A percentile compares a stretch with the other conserved stretches of the same genome.
Conservation (phyloP, 2,329 filamentous ascomycete genomes). For the Aureobasidium melanogenum region DNA sequence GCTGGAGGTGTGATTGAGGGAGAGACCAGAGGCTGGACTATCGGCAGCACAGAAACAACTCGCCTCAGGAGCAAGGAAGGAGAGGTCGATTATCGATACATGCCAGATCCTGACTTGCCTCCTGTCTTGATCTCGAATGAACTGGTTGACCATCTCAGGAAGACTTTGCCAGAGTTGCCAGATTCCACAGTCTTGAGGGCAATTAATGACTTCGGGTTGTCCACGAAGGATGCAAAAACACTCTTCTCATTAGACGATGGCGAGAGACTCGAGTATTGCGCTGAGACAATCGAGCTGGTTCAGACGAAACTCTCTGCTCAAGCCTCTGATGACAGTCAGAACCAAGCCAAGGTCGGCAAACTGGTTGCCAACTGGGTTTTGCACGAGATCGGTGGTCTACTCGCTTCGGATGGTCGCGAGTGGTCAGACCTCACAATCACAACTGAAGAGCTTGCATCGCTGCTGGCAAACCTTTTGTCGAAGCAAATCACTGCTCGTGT, state of each 20-base stretch:
- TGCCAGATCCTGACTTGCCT: conserved; percentile 88
- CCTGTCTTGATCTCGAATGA: conserved; percentile 67
- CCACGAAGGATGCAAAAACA: conserved; percentile 72
- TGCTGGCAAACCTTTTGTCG: conserved; percentile 32
- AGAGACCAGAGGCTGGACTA: conserved; percentile 88
- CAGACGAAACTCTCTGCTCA: conserved; percentile 11
- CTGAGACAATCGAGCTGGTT: conserved; percentile 51
- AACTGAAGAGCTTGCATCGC: conserved; percentile 32
- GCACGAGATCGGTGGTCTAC: conserved; percentile 43
- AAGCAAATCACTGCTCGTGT: conserved; percentile 44
- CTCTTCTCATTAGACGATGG: conserved; percentile 71
- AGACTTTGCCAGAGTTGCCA: conserved; percentile 60
- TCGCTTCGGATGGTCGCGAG: conserved; percentile 28
- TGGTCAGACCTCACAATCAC: conserved; percentile 36
- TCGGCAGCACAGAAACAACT: conserved; percentile 73
- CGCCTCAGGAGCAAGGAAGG: conserved; percentile 86
- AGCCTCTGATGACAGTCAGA: not conserved
- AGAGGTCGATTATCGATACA: conserved; percentile 95
- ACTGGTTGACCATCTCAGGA: conserved; percentile 55
- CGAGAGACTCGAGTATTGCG: conserved; percentile 72
- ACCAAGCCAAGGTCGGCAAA: conserved; percentile 33
- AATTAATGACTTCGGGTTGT: conserved; percentile 59
- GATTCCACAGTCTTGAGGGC: conserved; percentile 45
- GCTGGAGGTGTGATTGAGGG: conserved; percentile 65
- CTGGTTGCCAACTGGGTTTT: conserved; percentile 52